Evolutionary conservation across 345 rosid genomes (phyloP), one percentile per base, ranked within the genome.

Genomic region (Dipteronia dyeriana): DNA sequence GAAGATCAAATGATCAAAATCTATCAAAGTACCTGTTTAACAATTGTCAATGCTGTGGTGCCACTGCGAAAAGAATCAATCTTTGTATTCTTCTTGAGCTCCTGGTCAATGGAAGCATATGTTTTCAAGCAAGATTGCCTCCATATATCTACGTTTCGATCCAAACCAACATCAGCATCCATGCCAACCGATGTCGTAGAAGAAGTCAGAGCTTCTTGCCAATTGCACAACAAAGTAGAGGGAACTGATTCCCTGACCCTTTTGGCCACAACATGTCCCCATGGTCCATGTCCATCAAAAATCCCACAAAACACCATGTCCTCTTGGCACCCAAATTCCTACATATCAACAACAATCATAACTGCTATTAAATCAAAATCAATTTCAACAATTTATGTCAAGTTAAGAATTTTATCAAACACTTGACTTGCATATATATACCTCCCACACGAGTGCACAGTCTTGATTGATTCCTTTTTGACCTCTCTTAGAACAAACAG

Each of bases 281-380:
- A 93, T 62, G 95, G 90, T 43, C 98, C 99, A 76, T 95, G 99
- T 34, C 99, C 99, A 84, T 95, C 99, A 81, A 91, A 93, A 23
- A 95, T 81, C 77, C 98, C 97, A 83, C 95, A 91, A 43, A 93
- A 90, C 23, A 85, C 83, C 89, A 88, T 87, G 80, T 95, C 99
- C 70, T 90, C 94, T 82, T 93, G 97, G 82, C 94, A 89, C 22
- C 99, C 97, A 67, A 87, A 93, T 79, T 94, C 97, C 97, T 95
- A 34, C 6, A 34, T 34, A 54, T 11, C 53, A 56, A 63, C 9
- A 54, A 7, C 43, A 34, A 34, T 34, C 38, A 34, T 34, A 49
- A 75, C 45, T 41, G 45, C 45, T 41, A 53, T 3, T 53, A 19
- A 62, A 29, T 4, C 25, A 17, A 7, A 19, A 13, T 13, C 19